Conservation (phyloP, 176 grass and related monocot species). For the Raddia distichophylla region DNA sequence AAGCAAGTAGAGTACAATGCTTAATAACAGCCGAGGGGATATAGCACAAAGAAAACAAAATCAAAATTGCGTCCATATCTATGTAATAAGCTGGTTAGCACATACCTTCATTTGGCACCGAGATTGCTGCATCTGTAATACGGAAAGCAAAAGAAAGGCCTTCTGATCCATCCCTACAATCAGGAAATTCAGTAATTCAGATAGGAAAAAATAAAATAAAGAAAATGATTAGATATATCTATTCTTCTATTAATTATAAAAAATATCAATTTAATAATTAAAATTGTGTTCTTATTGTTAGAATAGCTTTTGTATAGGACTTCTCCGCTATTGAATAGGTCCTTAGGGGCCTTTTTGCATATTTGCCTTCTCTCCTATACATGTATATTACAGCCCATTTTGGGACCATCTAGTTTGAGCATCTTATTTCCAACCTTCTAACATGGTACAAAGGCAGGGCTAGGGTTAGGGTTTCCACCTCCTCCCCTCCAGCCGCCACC, state of each 20-base stretch:
- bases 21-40: neutral
- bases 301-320: no score
- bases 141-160: conserved; percentile 99
- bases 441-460: no score
- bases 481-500: no score
- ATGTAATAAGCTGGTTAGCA: conserved; percentile 15
- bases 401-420: no score
- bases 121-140: conserved; percentile 80
- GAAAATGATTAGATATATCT: neutral
- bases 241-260: neutral
- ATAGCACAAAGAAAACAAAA: neutral
- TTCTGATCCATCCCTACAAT: conserved; percentile 93
- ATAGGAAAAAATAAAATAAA: conserved; percentile 10
- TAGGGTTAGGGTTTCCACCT: no score
- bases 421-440: no score
- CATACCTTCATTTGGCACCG: conserved; percentile 67
- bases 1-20: neutral
- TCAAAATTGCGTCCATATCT: conserved; percentile 1
- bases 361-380: no score
- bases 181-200: conserved; percentile 27
- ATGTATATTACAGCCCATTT: no score
- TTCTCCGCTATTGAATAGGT: no score
- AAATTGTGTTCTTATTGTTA: neutral
- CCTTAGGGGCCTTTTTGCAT: no score
- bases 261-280: neutral